A percentile compares a stretch with the other conserved stretches of the same genome.
Evolutionary conservation across 2,329 filamentous ascomycete species (phyloP).

Genomic region (Penicillium brevicompactum): DNA sequence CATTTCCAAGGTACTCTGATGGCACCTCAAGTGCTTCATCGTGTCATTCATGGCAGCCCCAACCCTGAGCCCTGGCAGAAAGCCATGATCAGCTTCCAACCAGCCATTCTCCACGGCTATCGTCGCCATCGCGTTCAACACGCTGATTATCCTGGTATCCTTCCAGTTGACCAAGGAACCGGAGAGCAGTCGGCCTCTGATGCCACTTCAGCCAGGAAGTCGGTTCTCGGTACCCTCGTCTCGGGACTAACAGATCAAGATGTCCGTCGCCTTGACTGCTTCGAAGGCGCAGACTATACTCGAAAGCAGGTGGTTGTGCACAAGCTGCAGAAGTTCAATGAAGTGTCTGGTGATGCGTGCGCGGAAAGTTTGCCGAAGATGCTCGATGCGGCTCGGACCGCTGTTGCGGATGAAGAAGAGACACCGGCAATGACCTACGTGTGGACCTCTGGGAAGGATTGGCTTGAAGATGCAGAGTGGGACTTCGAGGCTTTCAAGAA

Average conservation of each 20-base stretch:
- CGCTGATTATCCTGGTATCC: slow-evolving; percentile 81
- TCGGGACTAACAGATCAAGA: slow-evolving; percentile 78
- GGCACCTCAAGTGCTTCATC: slow-evolving; percentile 83
- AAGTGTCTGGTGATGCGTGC: slow-evolving; percentile 20
- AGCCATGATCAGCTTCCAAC: slow-evolving; percentile 63
- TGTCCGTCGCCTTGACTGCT: slow-evolving; percentile 72
- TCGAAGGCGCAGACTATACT: slow-evolving; percentile 77
- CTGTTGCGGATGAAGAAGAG: slow-evolving; percentile 51
- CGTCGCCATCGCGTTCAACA: slow-evolving; percentile 68
- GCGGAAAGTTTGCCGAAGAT: slow-evolving; percentile 41
- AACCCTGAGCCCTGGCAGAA: slow-evolving; percentile 55
- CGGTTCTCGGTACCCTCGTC: slow-evolving; percentile 75
- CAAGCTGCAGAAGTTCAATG: slow-evolving; percentile 31
- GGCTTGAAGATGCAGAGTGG: slow-evolving; percentile 77
- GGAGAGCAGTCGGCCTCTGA: not conserved
- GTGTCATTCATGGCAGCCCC: slow-evolving; percentile 71
- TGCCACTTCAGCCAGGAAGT: slow-evolving; percentile 29
- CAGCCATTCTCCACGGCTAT: slow-evolving; percentile 74
- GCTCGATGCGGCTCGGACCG: slow-evolving; percentile 54
- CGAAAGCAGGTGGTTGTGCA: slow-evolving; percentile 53
- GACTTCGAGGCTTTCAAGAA: slow-evolving; percentile 80
- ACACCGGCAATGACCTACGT: slow-evolving; percentile 67
- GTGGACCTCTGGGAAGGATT: slow-evolving; percentile 51
- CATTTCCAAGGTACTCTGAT: slow-evolving; percentile 62
- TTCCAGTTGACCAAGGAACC: slow-evolving; percentile 33